A percentile compares a stretch with the other conserved stretches of the same genome.
These are phyloP conservation scores for Russula emetica DNA, from an alignment of 768 basidiomycete species.

Conservation along the genomic window DNA sequence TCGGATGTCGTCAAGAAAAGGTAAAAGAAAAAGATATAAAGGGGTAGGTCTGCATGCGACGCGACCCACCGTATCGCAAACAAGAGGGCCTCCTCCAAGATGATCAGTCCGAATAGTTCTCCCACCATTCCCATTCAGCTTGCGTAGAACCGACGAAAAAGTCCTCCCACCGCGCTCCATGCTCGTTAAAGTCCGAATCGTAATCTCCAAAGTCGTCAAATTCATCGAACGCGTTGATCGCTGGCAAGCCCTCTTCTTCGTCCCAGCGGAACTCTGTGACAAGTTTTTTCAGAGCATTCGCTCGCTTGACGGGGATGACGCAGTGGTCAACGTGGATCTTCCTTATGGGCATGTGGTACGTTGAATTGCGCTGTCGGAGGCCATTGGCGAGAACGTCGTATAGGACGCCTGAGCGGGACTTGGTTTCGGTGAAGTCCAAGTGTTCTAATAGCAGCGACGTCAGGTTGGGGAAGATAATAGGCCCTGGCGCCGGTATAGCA, in stretches of 20 bases:
- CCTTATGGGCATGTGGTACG: background rate
- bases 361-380: conserved; percentile 2
- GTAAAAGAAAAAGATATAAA: no score
- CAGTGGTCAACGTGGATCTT: background rate
- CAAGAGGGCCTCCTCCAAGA: no score
- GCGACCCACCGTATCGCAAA: no score
- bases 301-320: background rate
- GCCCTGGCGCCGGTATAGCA: background rate
- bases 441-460: conserved; percentile 4
- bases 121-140: background rate
- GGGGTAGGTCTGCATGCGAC: no score
- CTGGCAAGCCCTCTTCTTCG: background rate
- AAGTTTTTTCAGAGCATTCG: background rate
- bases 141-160: background rate
- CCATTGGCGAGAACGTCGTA: background rate
- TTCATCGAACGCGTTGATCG: background rate
- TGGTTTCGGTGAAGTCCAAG: background rate
- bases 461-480: conserved; percentile 9
- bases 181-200: background rate
- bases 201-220: background rate
- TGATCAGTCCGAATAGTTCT: background rate
- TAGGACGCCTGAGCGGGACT: background rate
- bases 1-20: no score
- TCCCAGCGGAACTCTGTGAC: conserved; percentile 3
- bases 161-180: background rate